phyloP scores from a whole-genome alignment of 2,329 filamentous ascomycete genomes.

The Fusarium sp. region DNA sequence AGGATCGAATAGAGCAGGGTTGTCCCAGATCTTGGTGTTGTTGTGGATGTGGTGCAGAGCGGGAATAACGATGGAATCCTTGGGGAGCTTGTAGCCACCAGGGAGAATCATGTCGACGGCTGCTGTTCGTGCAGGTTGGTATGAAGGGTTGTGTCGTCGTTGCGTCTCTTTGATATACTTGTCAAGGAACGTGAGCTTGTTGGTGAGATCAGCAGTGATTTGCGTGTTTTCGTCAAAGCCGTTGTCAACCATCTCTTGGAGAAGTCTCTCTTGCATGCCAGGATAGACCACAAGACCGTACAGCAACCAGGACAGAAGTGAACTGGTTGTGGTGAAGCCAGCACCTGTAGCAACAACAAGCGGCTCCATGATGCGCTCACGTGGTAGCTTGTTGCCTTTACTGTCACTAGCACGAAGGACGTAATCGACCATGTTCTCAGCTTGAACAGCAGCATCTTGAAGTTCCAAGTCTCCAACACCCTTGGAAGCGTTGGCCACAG shows the following conservation, averaged over 20 bases:
- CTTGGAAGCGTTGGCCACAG: constrained; percentile 56
- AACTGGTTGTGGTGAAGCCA: constrained; percentile 73
- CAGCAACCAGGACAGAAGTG: constrained; percentile 71
- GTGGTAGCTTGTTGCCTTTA: constrained; percentile 68
- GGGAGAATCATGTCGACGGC: constrained; percentile 70
- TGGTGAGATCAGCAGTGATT: constrained; percentile 63
- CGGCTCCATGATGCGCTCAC: constrained; percentile 47
- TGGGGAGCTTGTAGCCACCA: constrained; percentile 70
- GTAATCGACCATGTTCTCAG: constrained; percentile 65
- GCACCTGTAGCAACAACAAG: constrained; percentile 69
- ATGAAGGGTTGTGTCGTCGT: constrained; percentile 72
- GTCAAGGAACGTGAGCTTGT: constrained; percentile 67
- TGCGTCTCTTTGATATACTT: constrained; percentile 74
- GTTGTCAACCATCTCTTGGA: constrained; percentile 71
- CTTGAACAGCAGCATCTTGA: constrained; percentile 65
- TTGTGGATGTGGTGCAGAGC: constrained; percentile 67
- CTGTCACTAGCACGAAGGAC: constrained; percentile 67
- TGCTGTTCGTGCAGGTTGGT: constrained; percentile 72
- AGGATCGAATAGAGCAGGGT: constrained; percentile 70
- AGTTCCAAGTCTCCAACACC: constrained; percentile 58
- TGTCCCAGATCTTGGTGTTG: constrained; percentile 70
- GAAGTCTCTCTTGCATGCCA: constrained; percentile 69
- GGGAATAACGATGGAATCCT: constrained; percentile 67
- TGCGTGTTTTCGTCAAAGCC: constrained; percentile 60
- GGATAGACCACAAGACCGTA: constrained; percentile 68